These are phyloP conservation scores for Penicillium sp. DNA, from an alignment of 2,329 filamentous ascomycete genomes.

Conservation along the genomic window DNA sequence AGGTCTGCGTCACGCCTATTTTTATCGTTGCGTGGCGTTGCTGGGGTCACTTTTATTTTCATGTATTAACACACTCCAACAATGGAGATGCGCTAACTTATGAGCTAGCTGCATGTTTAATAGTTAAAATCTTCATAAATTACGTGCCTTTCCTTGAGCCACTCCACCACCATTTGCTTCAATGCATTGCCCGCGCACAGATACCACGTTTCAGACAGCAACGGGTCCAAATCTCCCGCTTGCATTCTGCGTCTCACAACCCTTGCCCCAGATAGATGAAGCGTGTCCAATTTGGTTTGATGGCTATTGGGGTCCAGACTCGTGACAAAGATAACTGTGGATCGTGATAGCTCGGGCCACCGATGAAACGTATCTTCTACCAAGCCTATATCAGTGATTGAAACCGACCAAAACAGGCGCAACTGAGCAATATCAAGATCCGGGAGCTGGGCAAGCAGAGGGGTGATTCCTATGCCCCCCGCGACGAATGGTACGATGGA, in stretches of 20 bases:
- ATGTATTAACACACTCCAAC: no score
- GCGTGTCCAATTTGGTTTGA: not conserved
- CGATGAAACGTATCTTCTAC: not conserved
- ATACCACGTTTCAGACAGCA: constrained; percentile 53
- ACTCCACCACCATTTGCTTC: not conserved
- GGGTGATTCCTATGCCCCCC: not conserved
- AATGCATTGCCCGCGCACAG: not conserved
- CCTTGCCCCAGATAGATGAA: constrained; percentile 24
- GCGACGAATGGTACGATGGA: not conserved
- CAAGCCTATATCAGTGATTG: not conserved
- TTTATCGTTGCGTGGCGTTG: constrained; percentile 30
- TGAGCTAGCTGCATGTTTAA: not conserved
- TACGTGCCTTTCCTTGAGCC: not conserved
- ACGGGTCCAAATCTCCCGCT: constrained; percentile 45
- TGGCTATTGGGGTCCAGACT: not conserved
- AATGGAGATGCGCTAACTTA: no score
- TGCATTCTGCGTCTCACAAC: constrained; percentile 49
- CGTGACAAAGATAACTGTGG: not conserved
- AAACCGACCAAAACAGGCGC: not conserved
- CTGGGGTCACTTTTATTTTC: not conserved
- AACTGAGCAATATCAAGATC: not conserved
- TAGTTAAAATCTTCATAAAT: not conserved
- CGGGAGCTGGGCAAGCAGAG: not conserved
- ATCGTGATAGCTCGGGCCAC: not conserved
- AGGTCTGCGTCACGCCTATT: constrained; percentile 56